phyloP scores from a whole-genome alignment of 208 protist genomes.

The Trypanosoma conorhini region DNA sequence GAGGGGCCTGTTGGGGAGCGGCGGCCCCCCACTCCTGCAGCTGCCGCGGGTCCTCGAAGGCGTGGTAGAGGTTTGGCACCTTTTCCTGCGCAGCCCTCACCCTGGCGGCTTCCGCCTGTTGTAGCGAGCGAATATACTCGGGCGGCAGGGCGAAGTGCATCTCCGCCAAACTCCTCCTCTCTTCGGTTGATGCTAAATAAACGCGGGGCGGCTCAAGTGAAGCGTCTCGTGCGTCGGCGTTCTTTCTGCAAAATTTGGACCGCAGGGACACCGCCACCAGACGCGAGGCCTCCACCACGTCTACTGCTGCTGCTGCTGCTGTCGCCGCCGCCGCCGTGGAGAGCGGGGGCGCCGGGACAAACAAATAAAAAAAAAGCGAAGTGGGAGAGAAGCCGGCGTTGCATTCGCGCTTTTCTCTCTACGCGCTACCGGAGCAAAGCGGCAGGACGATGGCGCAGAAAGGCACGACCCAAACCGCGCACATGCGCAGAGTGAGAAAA shows the following conservation, averaged over 20 bases:
- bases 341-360: background rate
- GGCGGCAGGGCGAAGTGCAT: constrained; percentile 38
- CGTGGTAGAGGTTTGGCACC: constrained; percentile 39
- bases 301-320: background rate
- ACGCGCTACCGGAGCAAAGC: background rate
- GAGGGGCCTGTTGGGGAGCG: background rate
- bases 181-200: background rate
- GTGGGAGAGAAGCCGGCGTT: background rate
- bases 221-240: background rate
- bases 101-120: background rate
- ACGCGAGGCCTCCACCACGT: background rate
- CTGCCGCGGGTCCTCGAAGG: constrained; percentile 54
- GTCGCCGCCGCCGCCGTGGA: background rate
- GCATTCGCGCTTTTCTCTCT: too few relatives aligned
- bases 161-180: background rate
- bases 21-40: constrained; percentile 21
- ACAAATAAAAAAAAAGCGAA: constrained; percentile 26
- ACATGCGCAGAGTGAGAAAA: background rate
- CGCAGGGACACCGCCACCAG: background rate
- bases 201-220: too few relatives aligned
- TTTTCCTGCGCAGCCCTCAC: constrained; percentile 14
- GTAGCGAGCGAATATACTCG: constrained; percentile 21
- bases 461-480: background rate
- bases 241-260: background rate
- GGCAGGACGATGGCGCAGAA: background rate